Evolutionary conservation across 345 rosid genomes (phyloP), one percentile per base, ranked within the genome.

Genomic region (Hibiscus tridactylites): DNA sequence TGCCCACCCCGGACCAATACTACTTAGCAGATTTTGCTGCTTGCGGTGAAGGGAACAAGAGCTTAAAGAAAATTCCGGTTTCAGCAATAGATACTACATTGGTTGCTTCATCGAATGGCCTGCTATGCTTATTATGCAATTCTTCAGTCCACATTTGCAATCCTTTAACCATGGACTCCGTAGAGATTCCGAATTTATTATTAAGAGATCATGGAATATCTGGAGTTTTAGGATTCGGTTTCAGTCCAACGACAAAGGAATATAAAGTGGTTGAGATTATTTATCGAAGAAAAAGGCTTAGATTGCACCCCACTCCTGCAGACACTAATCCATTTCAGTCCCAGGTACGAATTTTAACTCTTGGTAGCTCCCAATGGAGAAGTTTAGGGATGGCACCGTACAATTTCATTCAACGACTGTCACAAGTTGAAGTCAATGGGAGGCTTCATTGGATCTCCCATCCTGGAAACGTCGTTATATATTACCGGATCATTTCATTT

Each of bases 361-460:
- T 88, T 9, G 79, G 89, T 11, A 53, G 74, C 69, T 52, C 82
- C 11, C 49, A 66, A 33, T 85, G 98, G 97, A 84, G 92, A 63
- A 91, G 88, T 69, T 78, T 85, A 35, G 93, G 96, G 3, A 88
- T 81, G 76, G 79, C 83, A 11, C 71, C 92, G 0, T 84, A 93
- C 74, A 85, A 80, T 75, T 81, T 91, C 31, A 47, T 83, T 62
- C 72, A 83, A 26, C 78, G 86, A 71, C 76, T 88, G 0, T 79
- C 91, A 0, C 92, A 88, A 80, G 87, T 93, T 28, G 78, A 87
- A 59, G 85, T 89, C 73, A 75, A 80, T 26, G 97, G 96, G 12
- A 85, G 86, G 80, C 84, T 91, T 63, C 97, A 93, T 76, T 93
- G 91, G 87, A 88, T 87, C 4, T 82, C 87, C 3, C 61, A 85